Percentiles rank a stretch among this genome's conserved stretches.
Conservation (phyloP, 2,329 filamentous ascomycete genomes). For the Ascochyta clinopodiicola region DNA sequence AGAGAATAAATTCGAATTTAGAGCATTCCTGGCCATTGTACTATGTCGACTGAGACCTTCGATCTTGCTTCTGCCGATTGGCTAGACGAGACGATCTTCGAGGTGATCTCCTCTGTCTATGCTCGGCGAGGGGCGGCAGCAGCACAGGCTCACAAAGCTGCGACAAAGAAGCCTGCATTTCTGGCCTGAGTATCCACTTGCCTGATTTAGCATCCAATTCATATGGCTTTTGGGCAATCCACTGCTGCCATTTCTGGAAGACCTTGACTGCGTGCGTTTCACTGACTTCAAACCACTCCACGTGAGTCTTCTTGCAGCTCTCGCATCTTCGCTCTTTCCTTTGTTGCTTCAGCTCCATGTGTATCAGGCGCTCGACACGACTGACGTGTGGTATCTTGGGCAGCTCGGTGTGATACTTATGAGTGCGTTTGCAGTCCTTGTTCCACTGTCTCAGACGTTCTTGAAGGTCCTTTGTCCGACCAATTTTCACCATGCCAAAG, state of each 20-base stretch:
- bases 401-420: conserved; percentile 21
- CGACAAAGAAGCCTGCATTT: conserved; percentile 1
- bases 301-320: conserved; percentile 78
- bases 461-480: conserved; percentile 14
- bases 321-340: conserved; percentile 67
- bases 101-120: too few relatives aligned
- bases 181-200: conserved; percentile 11
- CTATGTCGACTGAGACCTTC: too few relatives aligned
- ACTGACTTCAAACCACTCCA: conserved; percentile 86
- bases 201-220: not conserved
- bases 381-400: conserved; percentile 80
- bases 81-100: too few relatives aligned
- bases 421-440: conserved; percentile 7
- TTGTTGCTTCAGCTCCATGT: conserved; percentile 73
- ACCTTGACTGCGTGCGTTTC: conserved; percentile 15
- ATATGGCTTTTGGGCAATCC: conserved; percentile 21
- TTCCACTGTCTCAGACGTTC: conserved; percentile 21
- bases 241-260: conserved; percentile 22
- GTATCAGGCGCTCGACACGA: conserved; percentile 83
- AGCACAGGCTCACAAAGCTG: not conserved
- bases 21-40: too few relatives aligned
- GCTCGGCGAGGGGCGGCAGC: not conserved
- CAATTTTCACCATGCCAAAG: conserved; percentile 29
- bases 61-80: too few relatives aligned
- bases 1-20: too few relatives aligned